Conservation (phyloP, 2,329 filamentous ascomycete species). For the Clathrospora elynae region DNA sequence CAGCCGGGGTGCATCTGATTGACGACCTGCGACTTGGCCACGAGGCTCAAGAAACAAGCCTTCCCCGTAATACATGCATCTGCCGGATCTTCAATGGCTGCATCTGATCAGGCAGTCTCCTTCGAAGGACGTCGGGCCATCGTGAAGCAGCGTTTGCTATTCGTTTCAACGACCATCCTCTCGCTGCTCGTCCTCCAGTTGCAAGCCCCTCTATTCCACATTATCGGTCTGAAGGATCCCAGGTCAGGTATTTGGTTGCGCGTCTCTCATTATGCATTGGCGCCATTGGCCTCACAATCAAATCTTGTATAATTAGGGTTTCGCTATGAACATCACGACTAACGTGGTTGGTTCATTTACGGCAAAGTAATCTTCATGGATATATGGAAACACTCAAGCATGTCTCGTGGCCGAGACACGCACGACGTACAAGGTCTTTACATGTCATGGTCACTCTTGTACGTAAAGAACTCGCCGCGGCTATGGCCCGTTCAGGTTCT, state of each 20-base stretch:
- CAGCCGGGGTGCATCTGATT: conserved; percentile 23
- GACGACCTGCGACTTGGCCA: conserved; percentile 17
- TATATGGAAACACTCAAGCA: conserved; percentile 24
- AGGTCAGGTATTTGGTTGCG: too few relatives aligned
- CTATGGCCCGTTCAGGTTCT: neutral
- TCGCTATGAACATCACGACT: neutral
- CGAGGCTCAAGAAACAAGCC: conserved; percentile 31
- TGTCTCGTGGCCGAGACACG: conserved; percentile 13
- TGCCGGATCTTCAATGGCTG: conserved; percentile 29
- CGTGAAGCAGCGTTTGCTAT: too few relatives aligned
- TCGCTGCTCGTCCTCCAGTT: too few relatives aligned
- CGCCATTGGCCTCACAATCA: too few relatives aligned
- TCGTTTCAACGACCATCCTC: too few relatives aligned
- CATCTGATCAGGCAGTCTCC: conserved; percentile 14
- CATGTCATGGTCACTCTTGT: conserved; percentile 24
- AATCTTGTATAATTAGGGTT: neutral
- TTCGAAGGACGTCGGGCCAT: conserved; percentile 3
- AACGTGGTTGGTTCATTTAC: conserved; percentile 29
- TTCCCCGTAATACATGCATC: conserved; percentile 40
- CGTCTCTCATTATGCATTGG: too few relatives aligned
- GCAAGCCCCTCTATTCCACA: too few relatives aligned
- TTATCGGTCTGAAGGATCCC: too few relatives aligned
- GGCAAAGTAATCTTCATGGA: conserved; percentile 29
- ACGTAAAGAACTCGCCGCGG: conserved; percentile 24
- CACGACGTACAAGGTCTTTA: conserved; percentile 31